A percentile compares a stretch with the other conserved stretches of the same genome.
These are phyloP conservation scores for Theileria parva DNA, from an alignment of 169 alveolate genomes.

Conservation along the genomic window DNA sequence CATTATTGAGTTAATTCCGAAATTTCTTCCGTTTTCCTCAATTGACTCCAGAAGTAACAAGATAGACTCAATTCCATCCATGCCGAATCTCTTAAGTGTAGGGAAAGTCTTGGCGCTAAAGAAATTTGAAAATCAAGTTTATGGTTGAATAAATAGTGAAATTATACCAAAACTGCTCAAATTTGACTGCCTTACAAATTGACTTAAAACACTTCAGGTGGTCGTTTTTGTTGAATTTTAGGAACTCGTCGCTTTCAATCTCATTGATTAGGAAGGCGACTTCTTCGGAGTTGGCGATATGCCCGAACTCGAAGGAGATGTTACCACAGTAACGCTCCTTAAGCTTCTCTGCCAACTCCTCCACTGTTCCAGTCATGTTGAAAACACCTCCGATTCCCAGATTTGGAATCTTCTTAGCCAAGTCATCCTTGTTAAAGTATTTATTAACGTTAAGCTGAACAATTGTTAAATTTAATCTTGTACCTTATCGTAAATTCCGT, in stretches of 20 bases:
- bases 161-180: constrained; percentile 71
- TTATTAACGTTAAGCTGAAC: constrained; percentile 18
- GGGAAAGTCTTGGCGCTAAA: constrained; percentile 75
- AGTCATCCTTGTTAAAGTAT: constrained; percentile 32
- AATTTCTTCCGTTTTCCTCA: constrained; percentile 29
- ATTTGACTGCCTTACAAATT: constrained; percentile 68
- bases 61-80: constrained; percentile 90
- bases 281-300: constrained; percentile 62
- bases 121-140: background rate
- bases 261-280: constrained; percentile 67
- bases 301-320: constrained; percentile 71
- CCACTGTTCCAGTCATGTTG: constrained; percentile 47
- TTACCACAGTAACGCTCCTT: constrained; percentile 69
- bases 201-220: constrained; percentile 51
- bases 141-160: background rate
- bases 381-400: constrained; percentile 42
- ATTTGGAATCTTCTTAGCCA: constrained; percentile 13
- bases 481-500: constrained; percentile 19
- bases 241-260: constrained; percentile 59
- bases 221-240: constrained; percentile 36
- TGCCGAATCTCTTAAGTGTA: constrained; percentile 91
- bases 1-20: constrained; percentile 83
- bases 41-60: constrained; percentile 82
- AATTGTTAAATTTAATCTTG: background rate
- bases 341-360: constrained; percentile 47